Evolutionary conservation across 2,329 filamentous ascomycete genomes (phyloP).

Genomic region (Pseudogymnoascus destructans): DNA sequence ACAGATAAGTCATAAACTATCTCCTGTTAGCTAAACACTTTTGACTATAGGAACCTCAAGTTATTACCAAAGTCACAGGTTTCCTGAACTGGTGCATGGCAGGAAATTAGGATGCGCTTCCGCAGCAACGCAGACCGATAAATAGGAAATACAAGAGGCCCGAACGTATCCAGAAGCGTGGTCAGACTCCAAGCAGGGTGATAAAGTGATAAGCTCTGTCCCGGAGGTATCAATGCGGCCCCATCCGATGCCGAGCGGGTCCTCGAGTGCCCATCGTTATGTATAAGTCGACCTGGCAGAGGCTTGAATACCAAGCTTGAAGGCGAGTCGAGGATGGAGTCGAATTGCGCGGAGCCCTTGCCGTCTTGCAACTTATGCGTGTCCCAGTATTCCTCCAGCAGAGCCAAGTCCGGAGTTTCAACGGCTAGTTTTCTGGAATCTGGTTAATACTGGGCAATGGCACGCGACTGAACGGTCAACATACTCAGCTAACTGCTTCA

Average conservation of each 20-base stretch:
- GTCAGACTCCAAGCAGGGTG: constrained; percentile 81
- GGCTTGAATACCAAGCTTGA: constrained; percentile 34
- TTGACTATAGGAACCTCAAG: not conserved
- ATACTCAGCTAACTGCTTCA: constrained; percentile 64
- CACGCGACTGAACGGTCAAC: constrained; percentile 14
- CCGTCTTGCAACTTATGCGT: constrained; percentile 33
- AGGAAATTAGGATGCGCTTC: constrained; percentile 77
- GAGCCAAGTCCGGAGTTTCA: constrained; percentile 46
- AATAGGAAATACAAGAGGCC: constrained; percentile 82
- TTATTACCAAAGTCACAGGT: constrained; percentile 75
- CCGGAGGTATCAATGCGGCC: constrained; percentile 41
- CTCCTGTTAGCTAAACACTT: constrained; percentile 11
- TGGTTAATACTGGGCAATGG: constrained; percentile 17
- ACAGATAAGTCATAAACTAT: constrained; percentile 93
- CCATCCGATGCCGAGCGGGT: constrained; percentile 51
- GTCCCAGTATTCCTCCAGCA: constrained; percentile 74
- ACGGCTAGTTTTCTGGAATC: constrained; percentile 43
- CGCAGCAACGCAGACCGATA: constrained; percentile 76
- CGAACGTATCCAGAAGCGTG: constrained; percentile 67
- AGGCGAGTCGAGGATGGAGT: constrained; percentile 25
- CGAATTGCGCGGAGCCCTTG: constrained; percentile 16
- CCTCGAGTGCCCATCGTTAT: constrained; percentile 35
- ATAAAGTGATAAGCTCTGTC: constrained; percentile 57
- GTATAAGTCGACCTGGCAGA: constrained; percentile 21
- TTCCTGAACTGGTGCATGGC: constrained; percentile 71